phyloP scores from a whole-genome alignment of 345 rosid species.

The Arabidopsis arenosa region DNA sequence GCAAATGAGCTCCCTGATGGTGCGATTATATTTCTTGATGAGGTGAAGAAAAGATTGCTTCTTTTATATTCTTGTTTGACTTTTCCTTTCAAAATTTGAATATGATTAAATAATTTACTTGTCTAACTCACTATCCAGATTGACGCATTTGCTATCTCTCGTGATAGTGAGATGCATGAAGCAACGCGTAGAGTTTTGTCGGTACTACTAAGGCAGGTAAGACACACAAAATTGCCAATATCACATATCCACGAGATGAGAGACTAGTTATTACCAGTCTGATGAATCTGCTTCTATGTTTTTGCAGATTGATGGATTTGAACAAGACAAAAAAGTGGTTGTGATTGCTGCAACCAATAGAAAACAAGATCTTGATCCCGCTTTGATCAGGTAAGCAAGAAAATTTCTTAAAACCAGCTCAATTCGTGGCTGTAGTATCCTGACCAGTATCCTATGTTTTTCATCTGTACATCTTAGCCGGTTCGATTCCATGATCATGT shows the following conservation, averaged over 20 bases:
- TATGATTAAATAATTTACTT: neutral
- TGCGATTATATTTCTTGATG: conserved; percentile 87
- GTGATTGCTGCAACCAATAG: conserved; percentile 96
- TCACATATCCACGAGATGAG: neutral
- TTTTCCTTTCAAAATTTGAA: neutral
- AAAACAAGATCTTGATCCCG: conserved; percentile 96
- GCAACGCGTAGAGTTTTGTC: conserved; percentile 93
- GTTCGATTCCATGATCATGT: conserved; percentile 83
- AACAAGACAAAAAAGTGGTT: conserved; percentile 85
- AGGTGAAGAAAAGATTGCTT: conserved; percentile 55
- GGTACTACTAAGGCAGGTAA: conserved; percentile 88
- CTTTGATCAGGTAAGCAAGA: conserved; percentile 69
- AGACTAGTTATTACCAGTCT: neutral
- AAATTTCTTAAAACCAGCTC: neutral
- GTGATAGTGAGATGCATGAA: conserved; percentile 90
- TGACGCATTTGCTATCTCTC: conserved; percentile 88
- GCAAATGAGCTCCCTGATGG: conserved; percentile 88
- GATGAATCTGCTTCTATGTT: conserved; percentile 19
- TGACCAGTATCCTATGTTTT: conserved; percentile 29
- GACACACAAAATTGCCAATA: neutral
- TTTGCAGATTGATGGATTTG: conserved; percentile 94
- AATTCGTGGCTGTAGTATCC: neutral
- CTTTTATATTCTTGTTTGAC: neutral
- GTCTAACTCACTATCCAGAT: conserved; percentile 54
- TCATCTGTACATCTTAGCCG: conserved; percentile 58